These are phyloP conservation scores for Globisporangium rhizosaccharum DNA, from an alignment of 352 stramenopile species.

Conservation along the genomic window DNA sequence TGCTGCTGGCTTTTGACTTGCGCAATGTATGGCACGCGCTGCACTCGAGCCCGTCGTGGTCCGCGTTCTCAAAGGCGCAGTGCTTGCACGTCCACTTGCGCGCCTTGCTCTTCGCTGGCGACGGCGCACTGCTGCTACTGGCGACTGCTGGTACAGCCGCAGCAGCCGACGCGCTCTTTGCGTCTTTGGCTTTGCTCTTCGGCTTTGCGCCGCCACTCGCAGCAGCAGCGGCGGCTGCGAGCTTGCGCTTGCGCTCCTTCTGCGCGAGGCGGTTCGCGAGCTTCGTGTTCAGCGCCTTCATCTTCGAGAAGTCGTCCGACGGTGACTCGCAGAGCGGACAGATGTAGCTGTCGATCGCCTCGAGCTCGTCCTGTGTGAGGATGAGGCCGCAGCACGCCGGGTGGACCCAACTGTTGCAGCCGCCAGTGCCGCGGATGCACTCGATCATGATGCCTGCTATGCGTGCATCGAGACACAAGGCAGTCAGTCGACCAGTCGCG, in stretches of 20 bases:
- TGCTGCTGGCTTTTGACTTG: slow-evolving; percentile 14
- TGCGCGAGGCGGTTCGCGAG: slow-evolving; percentile 64
- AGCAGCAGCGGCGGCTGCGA: neutral
- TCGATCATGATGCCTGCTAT: slow-evolving; percentile 89
- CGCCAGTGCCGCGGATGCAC: slow-evolving; percentile 85
- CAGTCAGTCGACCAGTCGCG: neutral
- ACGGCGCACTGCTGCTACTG: slow-evolving; percentile 1
- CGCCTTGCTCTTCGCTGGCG: slow-evolving; percentile 2
- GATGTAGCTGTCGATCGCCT: slow-evolving; percentile 80
- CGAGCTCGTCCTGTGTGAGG: slow-evolving; percentile 80
- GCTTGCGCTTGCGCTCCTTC: slow-evolving; percentile 37
- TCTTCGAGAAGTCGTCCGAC: slow-evolving; percentile 53
- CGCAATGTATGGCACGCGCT: slow-evolving; percentile 29
- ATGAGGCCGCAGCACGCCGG: slow-evolving; percentile 83
- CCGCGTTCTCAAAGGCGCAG: slow-evolving; percentile 41
- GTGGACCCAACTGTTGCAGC: slow-evolving; percentile 91
- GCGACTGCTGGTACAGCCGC: neutral
- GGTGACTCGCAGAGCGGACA: slow-evolving; percentile 77
- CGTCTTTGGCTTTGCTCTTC: neutral
- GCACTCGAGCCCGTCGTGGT: slow-evolving; percentile 35
- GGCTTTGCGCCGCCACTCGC: neutral
- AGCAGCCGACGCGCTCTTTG: neutral
- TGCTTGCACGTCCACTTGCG: slow-evolving; percentile 40
- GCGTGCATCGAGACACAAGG: neutral
- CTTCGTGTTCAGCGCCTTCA: slow-evolving; percentile 70